Base-by-base conservation (phyloP, 495 filamentous ascomycete species). In the Annulohypoxylon nitens region DNA sequence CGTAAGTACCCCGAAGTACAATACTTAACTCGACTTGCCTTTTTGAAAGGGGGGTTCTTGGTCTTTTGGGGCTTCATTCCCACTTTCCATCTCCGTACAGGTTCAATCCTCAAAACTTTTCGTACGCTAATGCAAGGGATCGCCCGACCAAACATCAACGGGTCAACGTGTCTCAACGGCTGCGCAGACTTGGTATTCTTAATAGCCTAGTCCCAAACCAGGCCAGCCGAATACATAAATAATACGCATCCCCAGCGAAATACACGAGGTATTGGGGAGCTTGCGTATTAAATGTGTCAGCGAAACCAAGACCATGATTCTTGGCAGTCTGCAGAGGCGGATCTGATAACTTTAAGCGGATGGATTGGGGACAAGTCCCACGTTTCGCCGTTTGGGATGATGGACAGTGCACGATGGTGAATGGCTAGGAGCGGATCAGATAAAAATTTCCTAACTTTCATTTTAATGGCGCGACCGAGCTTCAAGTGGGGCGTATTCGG, bases 281-380 rank as follows among this genome's bases (percentile, higher is more conserved):
- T 71, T 76, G 69, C 11, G 51, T 43, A 54, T 36, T 48, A n/a
- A 47, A 47, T 48, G 61, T 62, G 48, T 23, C 55, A 59, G n/a
- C 23, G 39, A 63, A 63, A 67, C 61, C 62, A 57, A 39, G 30
- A 30, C 36, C 55, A 20, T 63, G 53, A 43, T 26, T 70, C 76
- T 76, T 78, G 70, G 70, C 76, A 37, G 53, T 64, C 53, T 73
- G 74, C 67, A 78, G 39, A 33, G 68, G 75, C 83, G 83, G 83
- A 85, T 85, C 83, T 76, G 83, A 85, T 85, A 85, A 85, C 82
- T 81, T 81, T 83, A 81, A 74, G 78, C 67, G 77, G 77, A 78
- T 77, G 33, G 61, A 64, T 71, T 62, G 41, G 53, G 18, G 5
- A 30, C 25, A 14, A 54, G 50, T 20, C 20, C 59, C 51, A 60